Evolutionary conservation across 2,329 filamentous ascomycete genomes (phyloP).

Genomic region (Xylariaceae sp.): DNA sequence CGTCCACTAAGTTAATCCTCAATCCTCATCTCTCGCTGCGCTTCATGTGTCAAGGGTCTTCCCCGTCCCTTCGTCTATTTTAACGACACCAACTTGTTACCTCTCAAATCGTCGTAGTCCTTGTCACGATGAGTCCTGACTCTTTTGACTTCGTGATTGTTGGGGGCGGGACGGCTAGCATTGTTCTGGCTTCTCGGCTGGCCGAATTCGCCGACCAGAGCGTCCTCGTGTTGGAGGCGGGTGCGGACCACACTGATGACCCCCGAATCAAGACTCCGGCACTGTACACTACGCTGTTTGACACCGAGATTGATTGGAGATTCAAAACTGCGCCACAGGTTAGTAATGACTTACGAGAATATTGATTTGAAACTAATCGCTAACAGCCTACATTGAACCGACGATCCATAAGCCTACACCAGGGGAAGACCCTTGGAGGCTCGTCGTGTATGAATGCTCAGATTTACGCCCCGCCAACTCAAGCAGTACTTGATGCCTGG

Average conservation of each 20-base stretch:
- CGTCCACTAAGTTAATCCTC: too few species aligned
- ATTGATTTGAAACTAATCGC: background rate
- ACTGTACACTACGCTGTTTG: conserved; percentile 8
- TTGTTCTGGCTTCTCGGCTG: conserved; percentile 13
- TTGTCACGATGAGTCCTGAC: background rate
- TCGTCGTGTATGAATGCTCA: conserved; percentile 24
- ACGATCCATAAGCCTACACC: conserved; percentile 15
- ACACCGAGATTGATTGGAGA: conserved; percentile 13
- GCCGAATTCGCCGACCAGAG: conserved; percentile 5
- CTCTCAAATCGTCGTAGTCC: too few species aligned
- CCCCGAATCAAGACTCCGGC: conserved; percentile 13
- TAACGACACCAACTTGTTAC: too few species aligned
- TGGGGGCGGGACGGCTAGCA: conserved; percentile 15
- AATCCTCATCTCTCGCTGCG: too few species aligned
- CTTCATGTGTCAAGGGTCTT: too few species aligned
- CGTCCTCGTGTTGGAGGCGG: conserved; percentile 16
- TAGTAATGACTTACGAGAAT: background rate
- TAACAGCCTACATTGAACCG: conserved; percentile 11
- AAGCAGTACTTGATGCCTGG: conserved; percentile 18
- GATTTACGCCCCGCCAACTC: conserved; percentile 17
- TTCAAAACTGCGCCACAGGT: conserved; percentile 11
- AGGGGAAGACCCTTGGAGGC: conserved; percentile 23
- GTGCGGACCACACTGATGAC: conserved; percentile 12
- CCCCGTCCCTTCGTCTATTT: too few species aligned
- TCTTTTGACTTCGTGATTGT: conserved; percentile 16